Conservation (phyloP, 1,139 yeast genomes). For the Saccharomycopsis crataegensis region DNA sequence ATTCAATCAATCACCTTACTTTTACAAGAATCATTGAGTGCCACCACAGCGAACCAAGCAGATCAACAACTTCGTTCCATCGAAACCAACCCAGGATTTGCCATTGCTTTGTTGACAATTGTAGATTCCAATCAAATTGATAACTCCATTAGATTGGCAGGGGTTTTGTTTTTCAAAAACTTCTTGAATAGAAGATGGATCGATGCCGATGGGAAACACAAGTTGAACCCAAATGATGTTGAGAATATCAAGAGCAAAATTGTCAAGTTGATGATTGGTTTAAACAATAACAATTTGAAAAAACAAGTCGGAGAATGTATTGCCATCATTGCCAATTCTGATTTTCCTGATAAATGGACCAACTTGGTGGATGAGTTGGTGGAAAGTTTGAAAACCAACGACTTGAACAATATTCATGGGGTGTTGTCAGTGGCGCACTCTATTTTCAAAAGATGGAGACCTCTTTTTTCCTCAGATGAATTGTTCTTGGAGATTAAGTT, state of each 20-base stretch:
- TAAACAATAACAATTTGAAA: conserved; percentile 67
- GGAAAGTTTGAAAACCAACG: conserved; percentile 45
- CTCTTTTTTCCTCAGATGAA: conserved; percentile 85
- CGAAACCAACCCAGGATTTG: conserved; percentile 66
- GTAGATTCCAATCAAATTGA: conserved; percentile 58
- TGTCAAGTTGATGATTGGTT: conserved; percentile 70
- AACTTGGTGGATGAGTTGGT: conserved; percentile 72
- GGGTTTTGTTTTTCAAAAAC: conserved; percentile 86
- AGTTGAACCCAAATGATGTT: conserved; percentile 56
- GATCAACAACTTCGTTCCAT: conserved; percentile 51
- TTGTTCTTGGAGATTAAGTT: conserved; percentile 79
- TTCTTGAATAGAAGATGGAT: conserved; percentile 81
- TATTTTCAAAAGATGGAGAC: conserved; percentile 95
- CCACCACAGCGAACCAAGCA: conserved; percentile 48
- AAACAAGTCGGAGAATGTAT: conserved; percentile 91
- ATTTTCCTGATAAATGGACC: conserved; percentile 89
- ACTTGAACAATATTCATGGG: conserved; percentile 74
- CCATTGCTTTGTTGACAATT: conserved; percentile 66
- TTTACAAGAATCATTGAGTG: conserved; percentile 33
- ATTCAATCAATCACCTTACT: conserved; percentile 27
- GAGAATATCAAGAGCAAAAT: conserved; percentile 66
- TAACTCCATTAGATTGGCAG: conserved; percentile 67
- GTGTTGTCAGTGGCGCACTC: conserved; percentile 90
- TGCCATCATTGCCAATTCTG: conserved; percentile 88
- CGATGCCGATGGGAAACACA: conserved; percentile 78